A percentile compares a stretch with the other conserved stretches of the same genome.
Conservation (phyloP, 495 filamentous ascomycete species). For the Hypoxylon cercidicola region DNA sequence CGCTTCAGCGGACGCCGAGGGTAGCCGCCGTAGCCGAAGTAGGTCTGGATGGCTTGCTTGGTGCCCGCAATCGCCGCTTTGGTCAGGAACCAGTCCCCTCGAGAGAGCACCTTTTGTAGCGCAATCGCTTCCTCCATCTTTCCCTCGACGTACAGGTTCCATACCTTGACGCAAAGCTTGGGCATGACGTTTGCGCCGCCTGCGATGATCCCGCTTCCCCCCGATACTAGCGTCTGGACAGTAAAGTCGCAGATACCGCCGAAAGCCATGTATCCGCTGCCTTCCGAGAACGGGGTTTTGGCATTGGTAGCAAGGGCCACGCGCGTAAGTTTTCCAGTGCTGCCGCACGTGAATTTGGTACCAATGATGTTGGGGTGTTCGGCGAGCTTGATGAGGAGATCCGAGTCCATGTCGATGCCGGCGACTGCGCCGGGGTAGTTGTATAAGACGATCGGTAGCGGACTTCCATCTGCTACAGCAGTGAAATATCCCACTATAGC, state of each 20-base stretch:
- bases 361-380: slow-evolving; percentile 85
- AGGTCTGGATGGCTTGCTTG: slow-evolving; percentile 83
- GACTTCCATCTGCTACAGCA: slow-evolving; percentile 76
- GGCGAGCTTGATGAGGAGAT: slow-evolving; percentile 83
- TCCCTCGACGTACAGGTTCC: slow-evolving; percentile 78
- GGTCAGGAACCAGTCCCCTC: slow-evolving; percentile 86
- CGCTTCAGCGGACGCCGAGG: slow-evolving; percentile 78
- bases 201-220: slow-evolving; percentile 85
- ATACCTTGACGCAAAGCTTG: slow-evolving; percentile 83
- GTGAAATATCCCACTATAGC: slow-evolving; percentile 81
- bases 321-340: slow-evolving; percentile 87
- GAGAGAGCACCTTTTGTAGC: slow-evolving; percentile 75
- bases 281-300: slow-evolving; percentile 70
- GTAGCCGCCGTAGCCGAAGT: slow-evolving; percentile 86
- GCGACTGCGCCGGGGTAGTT: slow-evolving; percentile 92
- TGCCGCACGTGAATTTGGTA: slow-evolving; percentile 92
- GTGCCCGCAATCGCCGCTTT: slow-evolving; percentile 88
- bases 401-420: slow-evolving; percentile 93
- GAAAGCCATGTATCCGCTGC: slow-evolving; percentile 83
- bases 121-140: slow-evolving; percentile 77
- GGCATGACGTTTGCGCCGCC: slow-evolving; percentile 89
- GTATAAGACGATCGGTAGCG: slow-evolving; percentile 84
- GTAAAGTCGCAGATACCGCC: slow-evolving; percentile 91
- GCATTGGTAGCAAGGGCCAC: slow-evolving; percentile 82
- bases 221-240: slow-evolving; percentile 80